Conservation (phyloP, 768 basidiomycete species). For the Lactarius indigo region DNA sequence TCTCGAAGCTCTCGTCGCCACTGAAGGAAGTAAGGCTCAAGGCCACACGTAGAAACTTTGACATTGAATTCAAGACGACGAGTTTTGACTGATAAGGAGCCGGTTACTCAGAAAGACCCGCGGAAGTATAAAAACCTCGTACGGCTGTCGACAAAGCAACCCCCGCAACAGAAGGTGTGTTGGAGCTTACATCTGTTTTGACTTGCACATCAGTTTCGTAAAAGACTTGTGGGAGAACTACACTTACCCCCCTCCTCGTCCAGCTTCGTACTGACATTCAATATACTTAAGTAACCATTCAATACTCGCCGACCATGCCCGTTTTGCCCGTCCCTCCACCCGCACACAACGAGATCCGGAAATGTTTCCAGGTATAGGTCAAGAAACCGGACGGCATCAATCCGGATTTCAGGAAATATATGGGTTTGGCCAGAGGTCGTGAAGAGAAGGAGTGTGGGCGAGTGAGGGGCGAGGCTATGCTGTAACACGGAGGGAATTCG, state of each 20-base stretch:
- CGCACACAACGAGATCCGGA: conserved; percentile 61
- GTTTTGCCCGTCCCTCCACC: conserved; percentile 56
- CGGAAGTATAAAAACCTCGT: conserved; percentile 28
- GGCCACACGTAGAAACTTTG: conserved; percentile 58
- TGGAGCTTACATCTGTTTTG: conserved; percentile 31
- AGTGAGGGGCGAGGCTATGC: conserved; percentile 72
- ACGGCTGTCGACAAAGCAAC: conserved; percentile 65
- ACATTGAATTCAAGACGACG: conserved; percentile 67
- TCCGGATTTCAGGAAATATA: conserved; percentile 91
- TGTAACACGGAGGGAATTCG: conserved; percentile 31
- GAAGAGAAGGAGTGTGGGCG: conserved; percentile 74
- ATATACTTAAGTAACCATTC: conserved; percentile 76
- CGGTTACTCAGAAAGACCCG: neutral
- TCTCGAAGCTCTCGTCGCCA: conserved; percentile 10
- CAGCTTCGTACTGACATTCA: conserved; percentile 64
- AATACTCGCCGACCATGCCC: conserved; percentile 62
- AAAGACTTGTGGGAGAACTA: neutral
- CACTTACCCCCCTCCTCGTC: conserved; percentile 51
- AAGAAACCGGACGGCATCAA: conserved; percentile 83
- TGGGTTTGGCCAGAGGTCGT: conserved; percentile 88
- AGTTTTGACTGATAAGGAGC: conserved; percentile 60
- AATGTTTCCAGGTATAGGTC: conserved; percentile 68
- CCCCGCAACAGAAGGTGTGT: conserved; percentile 56
- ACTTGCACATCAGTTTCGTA: conserved; percentile 24
- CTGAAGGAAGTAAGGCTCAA: conserved; percentile 28